Conservation (phyloP, 2,329 filamentous ascomycete species). For the Emergomyces africanus region DNA sequence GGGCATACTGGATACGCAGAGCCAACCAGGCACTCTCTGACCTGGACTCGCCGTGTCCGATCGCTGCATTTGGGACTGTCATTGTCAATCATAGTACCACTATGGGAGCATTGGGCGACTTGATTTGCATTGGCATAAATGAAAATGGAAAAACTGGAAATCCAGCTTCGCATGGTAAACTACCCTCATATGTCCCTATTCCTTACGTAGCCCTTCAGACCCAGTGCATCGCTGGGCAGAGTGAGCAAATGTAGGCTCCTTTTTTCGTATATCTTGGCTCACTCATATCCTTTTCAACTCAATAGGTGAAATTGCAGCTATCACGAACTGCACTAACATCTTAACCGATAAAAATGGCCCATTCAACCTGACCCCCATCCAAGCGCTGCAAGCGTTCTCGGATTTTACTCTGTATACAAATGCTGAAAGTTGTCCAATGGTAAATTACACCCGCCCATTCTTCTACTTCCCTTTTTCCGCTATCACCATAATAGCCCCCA, state of each 20-base stretch:
- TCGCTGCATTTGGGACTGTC: slow-evolving; percentile 40
- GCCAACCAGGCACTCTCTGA: slow-evolving; percentile 36
- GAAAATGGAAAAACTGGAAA: slow-evolving; percentile 34
- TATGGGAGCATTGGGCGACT: slow-evolving; percentile 14
- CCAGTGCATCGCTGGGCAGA: background rate
- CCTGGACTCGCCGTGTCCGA: slow-evolving; percentile 37
- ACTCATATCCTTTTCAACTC: background rate
- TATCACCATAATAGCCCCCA: background rate
- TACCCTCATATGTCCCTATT: background rate
- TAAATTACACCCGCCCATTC: slow-evolving; percentile 5
- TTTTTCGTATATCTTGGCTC: background rate
- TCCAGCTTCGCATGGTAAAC: slow-evolving; percentile 39
- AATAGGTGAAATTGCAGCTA: slow-evolving; percentile 42
- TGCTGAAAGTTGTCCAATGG: slow-evolving; percentile 45
- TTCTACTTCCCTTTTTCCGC: background rate
- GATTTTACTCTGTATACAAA: slow-evolving; percentile 44
- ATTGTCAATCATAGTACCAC: slow-evolving; percentile 46
- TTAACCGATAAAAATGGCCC: slow-evolving; percentile 35
- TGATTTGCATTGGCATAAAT: slow-evolving; percentile 41
- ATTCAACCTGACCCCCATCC: slow-evolving; percentile 30
- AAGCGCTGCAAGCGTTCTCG: slow-evolving; percentile 35
- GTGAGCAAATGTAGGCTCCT: background rate
- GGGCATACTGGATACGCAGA: slow-evolving; percentile 41
- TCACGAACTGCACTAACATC: slow-evolving; percentile 40
- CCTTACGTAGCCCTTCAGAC: background rate